A percentile compares a stretch with the other conserved stretches of the same genome.
phyloP scores from a whole-genome alignment of 768 basidiomycete genomes.

The Tulasnella sp. region DNA sequence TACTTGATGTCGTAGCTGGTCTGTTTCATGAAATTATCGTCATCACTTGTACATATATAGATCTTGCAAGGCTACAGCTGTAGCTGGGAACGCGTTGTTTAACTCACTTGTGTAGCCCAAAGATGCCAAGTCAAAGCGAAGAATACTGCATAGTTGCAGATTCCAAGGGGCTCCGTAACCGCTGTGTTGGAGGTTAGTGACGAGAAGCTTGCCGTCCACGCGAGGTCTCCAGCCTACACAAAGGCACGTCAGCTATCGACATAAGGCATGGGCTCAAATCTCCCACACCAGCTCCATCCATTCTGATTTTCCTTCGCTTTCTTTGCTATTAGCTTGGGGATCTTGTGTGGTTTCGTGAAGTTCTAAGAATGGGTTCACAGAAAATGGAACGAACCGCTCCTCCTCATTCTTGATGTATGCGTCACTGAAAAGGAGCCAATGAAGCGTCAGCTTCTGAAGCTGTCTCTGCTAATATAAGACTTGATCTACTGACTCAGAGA shows the following conservation, averaged over 20 bases:
- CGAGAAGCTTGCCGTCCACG: not conserved
- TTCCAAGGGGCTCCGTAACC: not conserved
- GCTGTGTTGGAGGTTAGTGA: not conserved
- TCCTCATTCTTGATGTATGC: not conserved
- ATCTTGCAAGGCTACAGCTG: no score
- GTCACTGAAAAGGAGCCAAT: not conserved
- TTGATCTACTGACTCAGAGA: not conserved
- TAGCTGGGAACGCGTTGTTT: no score
- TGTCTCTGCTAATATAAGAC: no score
- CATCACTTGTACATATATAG: no score
- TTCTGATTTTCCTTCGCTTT: not conserved
- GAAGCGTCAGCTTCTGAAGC: no score
- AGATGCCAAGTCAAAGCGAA: conserved; percentile 4
- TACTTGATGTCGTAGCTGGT: not conserved
- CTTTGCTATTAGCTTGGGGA: not conserved
- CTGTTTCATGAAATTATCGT: not conserved
- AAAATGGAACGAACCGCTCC: not conserved
- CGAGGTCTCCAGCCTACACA: not conserved
- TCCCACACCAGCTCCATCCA: not conserved
- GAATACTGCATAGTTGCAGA: not conserved
- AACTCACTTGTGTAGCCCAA: conserved; percentile 5
- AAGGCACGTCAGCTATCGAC: no score
- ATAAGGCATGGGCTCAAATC: not conserved
- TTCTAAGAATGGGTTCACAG: not conserved
- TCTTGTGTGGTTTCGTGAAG: not conserved